Evolutionary conservation across 169 alveolate species (phyloP), one percentile per base, ranked within the genome.

Genomic region (Eimeria falciformis): DNA sequence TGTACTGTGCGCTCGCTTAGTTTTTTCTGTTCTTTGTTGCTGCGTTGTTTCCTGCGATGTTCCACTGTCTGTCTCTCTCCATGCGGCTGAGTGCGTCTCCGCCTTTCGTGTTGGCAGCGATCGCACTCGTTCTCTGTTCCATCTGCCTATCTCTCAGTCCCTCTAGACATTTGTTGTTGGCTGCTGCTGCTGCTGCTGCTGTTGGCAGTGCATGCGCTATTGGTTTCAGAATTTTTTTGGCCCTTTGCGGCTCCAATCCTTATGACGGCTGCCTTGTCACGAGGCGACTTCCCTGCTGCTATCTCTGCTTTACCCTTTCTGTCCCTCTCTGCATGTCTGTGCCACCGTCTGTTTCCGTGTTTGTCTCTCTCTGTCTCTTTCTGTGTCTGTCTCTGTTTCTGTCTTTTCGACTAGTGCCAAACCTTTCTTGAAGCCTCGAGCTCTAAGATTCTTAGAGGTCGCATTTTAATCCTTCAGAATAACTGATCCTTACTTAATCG

Each of bases 201-300:
- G 12, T 47, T 46, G 68, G 27, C 5, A 9, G 5, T 9, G 14
- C 12, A 33, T n/a, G n/a, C 29, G 1, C 50, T 69, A 77, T 3
- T n/a, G n/a, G n/a, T n/a, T 33, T 47, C 95, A 95, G 97, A 95
- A 95, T 65, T 95, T 95, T 83, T 94, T 95, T n/a, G 45, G 97
- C 97, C 14, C 92, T 95, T 25, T 95, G 97, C 25, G 97, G 96
- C 75, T 95, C 97, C 14, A 95, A 92, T 33, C 92, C 88, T 78
- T 95, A 95, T 94, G 92, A 94, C 50, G 96, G 96, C 43, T 81
- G 94, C 5, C 93, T 85, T 94, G 95, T 91, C 96, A 95, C 93
- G 84, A 77, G 97, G 97, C 90, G 78, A 9, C 33, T n/a, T n/a
- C n/a, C n/a, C n/a, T n/a, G n/a, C n/a, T n/a, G n/a, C n/a, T n/a